Conservation (phyloP, 2,329 filamentous ascomycete species). For the Aspergillus flavus region DNA sequence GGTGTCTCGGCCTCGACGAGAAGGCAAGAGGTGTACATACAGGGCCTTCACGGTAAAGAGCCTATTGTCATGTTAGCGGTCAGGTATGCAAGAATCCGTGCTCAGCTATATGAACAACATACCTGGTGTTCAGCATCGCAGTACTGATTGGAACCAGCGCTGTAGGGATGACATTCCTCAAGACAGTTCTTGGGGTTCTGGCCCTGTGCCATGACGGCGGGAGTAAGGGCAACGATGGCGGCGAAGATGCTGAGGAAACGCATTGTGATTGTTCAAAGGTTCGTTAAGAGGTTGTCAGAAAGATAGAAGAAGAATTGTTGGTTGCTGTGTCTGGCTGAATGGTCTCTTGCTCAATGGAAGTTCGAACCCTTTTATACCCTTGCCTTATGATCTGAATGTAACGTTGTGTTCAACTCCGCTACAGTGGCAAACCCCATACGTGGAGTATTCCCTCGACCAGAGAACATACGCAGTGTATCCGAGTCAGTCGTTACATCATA, state of each 20-base stretch:
- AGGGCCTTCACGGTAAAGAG: not conserved
- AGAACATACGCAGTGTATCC: not conserved
- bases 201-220: not conserved
- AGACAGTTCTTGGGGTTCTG: constrained; percentile 1
- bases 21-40: not conserved
- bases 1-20: not conserved
- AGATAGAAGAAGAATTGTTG: not conserved
- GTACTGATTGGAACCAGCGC: not conserved
- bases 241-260: not conserved
- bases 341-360: not conserved
- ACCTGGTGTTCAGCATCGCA: not conserved
- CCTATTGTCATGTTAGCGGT: not conserved
- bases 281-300: not conserved
- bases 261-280: not conserved
- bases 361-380: not conserved
- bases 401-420: not conserved
- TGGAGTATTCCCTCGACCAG: not conserved
- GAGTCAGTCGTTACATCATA: not conserved
- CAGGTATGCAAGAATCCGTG: not conserved
- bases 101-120: not conserved
- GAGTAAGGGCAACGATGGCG: not conserved
- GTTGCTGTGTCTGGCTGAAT: not conserved
- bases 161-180: not conserved
- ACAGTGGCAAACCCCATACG: not conserved
- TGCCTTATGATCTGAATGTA: not conserved